Evolutionary conservation across 352 stramenopile genomes (phyloP), one percentile per base, ranked within the genome.

Genomic region (Pythium myriotylum): DNA sequence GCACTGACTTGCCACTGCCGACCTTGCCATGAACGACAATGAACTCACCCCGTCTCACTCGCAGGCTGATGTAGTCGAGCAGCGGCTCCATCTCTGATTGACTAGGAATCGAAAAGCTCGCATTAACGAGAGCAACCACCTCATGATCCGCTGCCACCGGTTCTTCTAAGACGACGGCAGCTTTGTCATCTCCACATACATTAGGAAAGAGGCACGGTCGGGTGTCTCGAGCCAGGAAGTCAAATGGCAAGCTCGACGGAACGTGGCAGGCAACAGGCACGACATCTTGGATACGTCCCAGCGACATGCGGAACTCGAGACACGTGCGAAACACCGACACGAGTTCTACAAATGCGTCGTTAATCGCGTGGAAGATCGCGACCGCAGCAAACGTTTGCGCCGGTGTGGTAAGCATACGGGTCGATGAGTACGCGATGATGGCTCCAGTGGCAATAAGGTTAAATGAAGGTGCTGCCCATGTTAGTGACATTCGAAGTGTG

Each of bases 1-100:
- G 53, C 7, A 83, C 72, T 4, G 79, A 86, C 61, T 92, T 92
- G 49, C 84, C 84, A 27, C 73, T 73, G 5, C 82, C 82, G 20
- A 84, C 79, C 35, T 79, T 78, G 19, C 82, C 82, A 43, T 81
- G 72, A 19, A 89, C 58, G 20, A 91, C 76, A 12, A 84, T 63
- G 37, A 91, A 74, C 20, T 86, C 73, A 0, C 81, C 79, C 1
- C 65, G 74, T 8, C 65, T 65, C 9, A 88, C 53, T 0, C 62
- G 56, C 26, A 91, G 63, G 10, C 72, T 85, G 26, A 89, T 65
- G 42, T 85, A 86, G 10, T 72, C 55, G 22, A 89, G 61, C 16
- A 88, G 35, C 20, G 50, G 37, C 61, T 67, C 64, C 48, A 35
- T 53, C 3, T 67, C 64, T 3, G 26, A 27, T 3, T 40, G 45